Evolutionary conservation across 2,329 filamentous ascomycete species (phyloP), one percentile per base, ranked within the genome.

Genomic region (Diplodia intermedia): DNA sequence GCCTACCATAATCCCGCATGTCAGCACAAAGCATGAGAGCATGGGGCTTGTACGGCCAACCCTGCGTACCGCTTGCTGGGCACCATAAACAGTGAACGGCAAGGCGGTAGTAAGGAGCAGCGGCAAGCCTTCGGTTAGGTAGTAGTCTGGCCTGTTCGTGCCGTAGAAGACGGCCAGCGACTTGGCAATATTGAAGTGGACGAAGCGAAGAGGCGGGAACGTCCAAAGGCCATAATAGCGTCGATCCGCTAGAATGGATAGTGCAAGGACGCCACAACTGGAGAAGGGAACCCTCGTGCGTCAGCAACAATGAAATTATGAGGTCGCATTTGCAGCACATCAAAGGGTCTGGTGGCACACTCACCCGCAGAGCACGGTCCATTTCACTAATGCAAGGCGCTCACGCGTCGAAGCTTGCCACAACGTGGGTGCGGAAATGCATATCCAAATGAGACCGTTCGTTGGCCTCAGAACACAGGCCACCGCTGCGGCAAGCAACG

Each of bases 121-220:
- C 1, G 95, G 94, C 31, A 97, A 85, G 4, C 93, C 95, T 80
- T 99, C 94, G 0, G 91, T 90, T 36, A 97, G 80, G 78, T 97
- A 99, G 81, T 98, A 99, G 79, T 97, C 93, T 86, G 90, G 90
- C 70, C 92, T 89, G 79, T 97, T 98, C 57, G 84, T 87, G 26
- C 95, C 95, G 77, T 99, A 99, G 79, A 98, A 98, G 57, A 94
- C 88, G 31, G 95, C 93, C 6, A 99, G 85, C 8, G 91, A 91
- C 78, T 96, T 91, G 23, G 90, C 88, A 67, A 99, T 85, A 80
- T 99, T 99, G 84, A 97, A 94, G 76, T 94, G 88, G 68, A 98
- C 85, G 81, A 93, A 98, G 67, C 90, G 90, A 70, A 94, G 86
- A 0, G 94, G 91, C 4, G 95, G 95, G 68, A 99, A 92, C 0